Evolutionary conservation across 495 filamentous ascomycete species (phyloP), one percentile per base, ranked within the genome.

Genomic region (Podospora didyma): DNA sequence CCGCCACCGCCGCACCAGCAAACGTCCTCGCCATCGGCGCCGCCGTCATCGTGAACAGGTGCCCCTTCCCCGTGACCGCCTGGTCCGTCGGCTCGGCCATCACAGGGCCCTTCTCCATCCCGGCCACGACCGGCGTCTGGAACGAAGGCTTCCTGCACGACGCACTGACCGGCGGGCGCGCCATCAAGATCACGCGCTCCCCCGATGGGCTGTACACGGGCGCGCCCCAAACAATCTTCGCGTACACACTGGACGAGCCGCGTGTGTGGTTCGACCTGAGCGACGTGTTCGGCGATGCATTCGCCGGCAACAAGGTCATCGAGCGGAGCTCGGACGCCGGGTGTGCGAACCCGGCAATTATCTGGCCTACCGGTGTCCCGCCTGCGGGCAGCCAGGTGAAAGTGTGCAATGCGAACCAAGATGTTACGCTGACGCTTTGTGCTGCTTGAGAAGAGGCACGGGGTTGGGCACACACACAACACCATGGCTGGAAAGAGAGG

Each of bases 251-350:
- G 26, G 76, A 80, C 49, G 72, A 72, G 49, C 63, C 35, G 54
- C 64, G 66, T 16, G 61, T 83, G 46, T 85, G 75, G 77, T 85
- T 84, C 57, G 82, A 84, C 53, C 65, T 85, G 52, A 76, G 70
- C 46, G 71, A 75, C 57, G 79, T 84, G 39, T 83, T 81, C 39
- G 82, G 82, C 6, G 75, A 82, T 50, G 69, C 78, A 9, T 84
- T 85, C 59, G 67, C 65, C n/a, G 82, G 79, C 7, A 57, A 69
- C 5, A 63, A 70, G 21, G 23, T 85, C 16, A 62, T 58, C 5
- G 70, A 80, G 14, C 56, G 64, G 2, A 76, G 77, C 37, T 65
- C 62, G 0, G 65, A 79, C 11, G 44, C 62, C 3, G 60, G 54
- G 7, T 83, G 81, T 9, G 26, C 26, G 26, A 31, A 31, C 64